Conservation (phyloP, 1,139 yeast genomes). For the Candida albicans region DNA sequence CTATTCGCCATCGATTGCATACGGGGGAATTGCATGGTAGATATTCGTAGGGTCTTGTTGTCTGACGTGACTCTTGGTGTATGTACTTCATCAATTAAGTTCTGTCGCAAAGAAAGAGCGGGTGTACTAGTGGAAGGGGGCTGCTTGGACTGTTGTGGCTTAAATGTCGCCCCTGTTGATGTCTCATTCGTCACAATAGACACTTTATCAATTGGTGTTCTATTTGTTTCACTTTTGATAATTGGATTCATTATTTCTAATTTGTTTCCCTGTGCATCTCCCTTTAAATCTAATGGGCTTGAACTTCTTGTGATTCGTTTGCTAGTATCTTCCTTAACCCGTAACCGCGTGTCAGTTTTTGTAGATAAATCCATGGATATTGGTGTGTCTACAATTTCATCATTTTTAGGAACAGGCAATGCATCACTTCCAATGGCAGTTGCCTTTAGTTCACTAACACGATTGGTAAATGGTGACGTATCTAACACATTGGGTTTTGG, state of each 20-base stretch:
- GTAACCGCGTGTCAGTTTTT: not conserved
- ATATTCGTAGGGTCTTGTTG: slow-evolving; percentile 30
- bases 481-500: slow-evolving; percentile 4
- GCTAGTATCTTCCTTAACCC: not conserved
- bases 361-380: not conserved
- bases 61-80: slow-evolving; percentile 35
- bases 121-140: not conserved
- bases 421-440: not conserved
- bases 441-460: not conserved
- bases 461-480: slow-evolving; percentile 2
- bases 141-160: not conserved
- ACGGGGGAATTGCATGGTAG: slow-evolving; percentile 22
- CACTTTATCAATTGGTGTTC: slow-evolving; percentile 1
- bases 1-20: slow-evolving; percentile 21
- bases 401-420: not conserved
- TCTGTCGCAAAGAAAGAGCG: not conserved
- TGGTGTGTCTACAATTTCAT: slow-evolving; percentile 8
- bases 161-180: not conserved
- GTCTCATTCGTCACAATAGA: slow-evolving; percentile 1
- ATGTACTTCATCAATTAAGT: slow-evolving; percentile 7
- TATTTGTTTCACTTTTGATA: not conserved
- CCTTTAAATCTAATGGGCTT: slow-evolving; percentile 2
- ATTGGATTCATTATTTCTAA: not conserved
- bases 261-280: not conserved
- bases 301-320: slow-evolving; percentile 1